A percentile compares a stretch with the other conserved stretches of the same genome.
Evolutionary conservation across 306 rosid genomes (phyloP).

Genomic region (Cicer judaicum): DNA sequence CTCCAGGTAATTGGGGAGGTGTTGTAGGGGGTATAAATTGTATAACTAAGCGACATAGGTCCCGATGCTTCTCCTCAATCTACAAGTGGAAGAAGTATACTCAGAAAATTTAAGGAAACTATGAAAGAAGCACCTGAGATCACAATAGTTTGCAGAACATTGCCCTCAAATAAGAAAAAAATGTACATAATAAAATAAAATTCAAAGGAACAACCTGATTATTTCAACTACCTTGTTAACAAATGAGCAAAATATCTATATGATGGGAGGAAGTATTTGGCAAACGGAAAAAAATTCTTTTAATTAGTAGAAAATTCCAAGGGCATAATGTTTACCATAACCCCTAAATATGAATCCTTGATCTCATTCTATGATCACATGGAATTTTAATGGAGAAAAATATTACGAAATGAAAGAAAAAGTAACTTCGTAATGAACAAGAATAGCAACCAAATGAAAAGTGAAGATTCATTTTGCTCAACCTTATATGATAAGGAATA

Average conservation of each 20-base stretch:
- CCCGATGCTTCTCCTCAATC: constrained; percentile 99
- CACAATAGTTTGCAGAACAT: constrained; percentile 6
- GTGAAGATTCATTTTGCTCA: constrained; percentile 6
- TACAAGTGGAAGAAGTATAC: constrained; percentile 44
- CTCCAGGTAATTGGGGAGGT: constrained; percentile 91
- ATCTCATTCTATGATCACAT: neutral
- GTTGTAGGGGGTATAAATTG: constrained; percentile 86
- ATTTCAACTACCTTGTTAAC: constrained; percentile 18
- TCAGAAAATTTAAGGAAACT: constrained; percentile 36
- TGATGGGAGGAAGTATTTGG: constrained; percentile 7
- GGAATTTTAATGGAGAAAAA: constrained; percentile 36
- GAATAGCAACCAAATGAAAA: constrained; percentile 11
- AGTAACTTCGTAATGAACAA: constrained; percentile 34
- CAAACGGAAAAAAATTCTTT: neutral
- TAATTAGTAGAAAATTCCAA: constrained; percentile 17
- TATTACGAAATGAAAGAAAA: constrained; percentile 18
- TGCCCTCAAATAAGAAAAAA: constrained; percentile 30
- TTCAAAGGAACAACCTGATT: constrained; percentile 11
- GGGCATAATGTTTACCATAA: constrained; percentile 13
- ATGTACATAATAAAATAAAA: constrained; percentile 18
- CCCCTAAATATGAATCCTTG: neutral
- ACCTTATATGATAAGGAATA: constrained; percentile 11
- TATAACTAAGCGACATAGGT: constrained; percentile 88
- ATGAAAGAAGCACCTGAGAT: constrained; percentile 23
- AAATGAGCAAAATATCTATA: constrained; percentile 2